Evolutionary conservation across 805 yeast genomes (phyloP).

Genomic region (Starmerella asiatica): DNA sequence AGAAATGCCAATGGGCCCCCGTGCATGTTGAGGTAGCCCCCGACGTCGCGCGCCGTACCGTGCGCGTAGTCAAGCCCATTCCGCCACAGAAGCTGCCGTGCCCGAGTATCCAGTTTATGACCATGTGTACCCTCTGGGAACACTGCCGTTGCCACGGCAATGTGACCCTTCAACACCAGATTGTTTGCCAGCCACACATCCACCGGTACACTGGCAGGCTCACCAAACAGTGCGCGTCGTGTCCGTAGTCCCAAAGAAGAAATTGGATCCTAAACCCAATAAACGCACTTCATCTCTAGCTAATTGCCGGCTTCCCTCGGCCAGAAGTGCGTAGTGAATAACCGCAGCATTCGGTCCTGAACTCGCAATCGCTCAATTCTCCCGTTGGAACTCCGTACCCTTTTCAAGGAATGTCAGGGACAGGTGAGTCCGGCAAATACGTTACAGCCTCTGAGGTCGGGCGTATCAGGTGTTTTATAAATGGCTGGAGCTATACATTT

Average conservation of each 20-base stretch:
- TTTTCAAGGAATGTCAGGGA: no score
- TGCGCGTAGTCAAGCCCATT: constrained; percentile 79
- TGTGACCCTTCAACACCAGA: constrained; percentile 78
- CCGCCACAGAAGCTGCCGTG: constrained; percentile 70
- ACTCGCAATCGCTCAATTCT: constrained; percentile 61
- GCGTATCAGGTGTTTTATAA: no score
- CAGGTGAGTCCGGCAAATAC: no score
- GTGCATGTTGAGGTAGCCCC: constrained; percentile 79
- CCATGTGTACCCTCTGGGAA: constrained; percentile 73
- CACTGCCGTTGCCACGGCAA: constrained; percentile 66
- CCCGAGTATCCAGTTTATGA: constrained; percentile 60
- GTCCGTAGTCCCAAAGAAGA: constrained; percentile 88
- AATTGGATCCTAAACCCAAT: constrained; percentile 87
- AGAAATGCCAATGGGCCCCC: constrained; percentile 76
- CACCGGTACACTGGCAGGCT: constrained; percentile 30
- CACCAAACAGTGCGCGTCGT: constrained; percentile 81
- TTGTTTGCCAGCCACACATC: constrained; percentile 62
- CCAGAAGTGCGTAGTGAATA: constrained; percentile 58
- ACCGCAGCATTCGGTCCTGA: constrained; percentile 67
- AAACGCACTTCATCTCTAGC: constrained; percentile 58
- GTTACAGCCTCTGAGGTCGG: no score
- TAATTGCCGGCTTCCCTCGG: constrained; percentile 42
- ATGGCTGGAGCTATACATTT: no score
- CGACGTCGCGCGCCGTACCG: constrained; percentile 98
- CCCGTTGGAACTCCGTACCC: no score